Evolutionary conservation across 2,329 filamentous ascomycete genomes (phyloP), one percentile per base, ranked within the genome.

Genomic region (Aspergillus sp.): DNA sequence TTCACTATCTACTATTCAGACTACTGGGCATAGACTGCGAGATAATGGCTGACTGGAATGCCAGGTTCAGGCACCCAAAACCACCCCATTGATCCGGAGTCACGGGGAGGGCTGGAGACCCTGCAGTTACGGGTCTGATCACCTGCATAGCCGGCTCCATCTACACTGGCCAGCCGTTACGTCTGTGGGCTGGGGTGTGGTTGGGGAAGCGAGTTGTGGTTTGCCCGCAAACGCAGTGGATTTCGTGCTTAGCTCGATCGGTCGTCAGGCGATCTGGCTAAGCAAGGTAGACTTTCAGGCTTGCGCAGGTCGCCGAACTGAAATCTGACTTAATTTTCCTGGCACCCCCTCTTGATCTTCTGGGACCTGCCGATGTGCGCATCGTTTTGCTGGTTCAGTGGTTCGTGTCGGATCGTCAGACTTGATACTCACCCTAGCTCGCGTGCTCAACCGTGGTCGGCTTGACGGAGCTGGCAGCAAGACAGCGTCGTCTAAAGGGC

Each of bases 91-190:
- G 59, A 51, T 57, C 63, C 57, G 63, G 66, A 66, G 68, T 65
- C 63, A 57, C 54, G 60, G 61, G 62, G 50, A 58, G 55, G 57
- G 55, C 54, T 58, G 60, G 58, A 61, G 59, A 64, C 59, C 33
- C 45, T 61, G 56, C 60, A 60, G 59, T 61, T 58, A 66, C 65
- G 63, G 64, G 66, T 64, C 65, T 63, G 56, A 69, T 73, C 64
- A 68, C 72, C 64, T 73, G 70, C 71, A 73, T 71, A 72, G 57
- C 68, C 70, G 70, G 64, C 63, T 68, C 67, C 65, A 66, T 66
- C 61, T 61, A 63, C 65, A 57, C 63, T 42, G 60, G 56, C 56
- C 59, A 65, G 54, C 64, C 64, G 63, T 68, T 68, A 57, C 58
- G 59, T 46, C 56, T 60, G 65, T 64, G 60, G 65, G 60, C 56